Conservation (phyloP, 2,329 filamentous ascomycete species). For the Colletotrichum brevisporum region DNA sequence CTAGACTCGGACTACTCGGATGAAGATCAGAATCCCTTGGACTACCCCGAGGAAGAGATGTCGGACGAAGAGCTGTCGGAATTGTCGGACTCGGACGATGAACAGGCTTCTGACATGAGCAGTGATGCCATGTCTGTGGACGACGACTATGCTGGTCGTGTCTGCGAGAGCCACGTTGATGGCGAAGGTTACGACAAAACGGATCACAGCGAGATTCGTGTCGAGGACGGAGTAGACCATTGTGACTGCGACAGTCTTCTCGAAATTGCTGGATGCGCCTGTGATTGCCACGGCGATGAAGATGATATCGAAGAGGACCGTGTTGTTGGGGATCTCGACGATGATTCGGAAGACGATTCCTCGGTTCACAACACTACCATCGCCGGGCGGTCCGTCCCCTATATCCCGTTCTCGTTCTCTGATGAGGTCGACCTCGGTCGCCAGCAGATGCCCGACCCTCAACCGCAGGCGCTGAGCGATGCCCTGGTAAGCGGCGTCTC, state of each 20-base stretch:
- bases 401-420: no score
- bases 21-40: slow-evolving; percentile 5
- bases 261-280: slow-evolving; percentile 43
- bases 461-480: no score
- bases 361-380: no score
- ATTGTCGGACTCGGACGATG: slow-evolving; percentile 9
- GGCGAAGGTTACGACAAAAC: slow-evolving; percentile 44
- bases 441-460: no score
- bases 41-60: slow-evolving; percentile 16
- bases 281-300: slow-evolving; percentile 47
- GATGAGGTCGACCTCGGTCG: no score
- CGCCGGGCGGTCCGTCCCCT: no score
- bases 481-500: no score
- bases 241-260: no score
- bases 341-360: slow-evolving; percentile 9
- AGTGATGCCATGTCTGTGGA: slow-evolving; percentile 16
- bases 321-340: slow-evolving; percentile 34
- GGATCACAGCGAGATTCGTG: slow-evolving; percentile 19
- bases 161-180: slow-evolving; percentile 47
- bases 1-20: slow-evolving; percentile 10
- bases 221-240: slow-evolving; percentile 9
- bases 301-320: slow-evolving; percentile 44
- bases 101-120: neutral
- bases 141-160: slow-evolving; percentile 38
- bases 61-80: slow-evolving; percentile 4